Evolutionary conservation across 2,329 filamentous ascomycete species (phyloP).

Genomic region (Falciphora oryzae): DNA sequence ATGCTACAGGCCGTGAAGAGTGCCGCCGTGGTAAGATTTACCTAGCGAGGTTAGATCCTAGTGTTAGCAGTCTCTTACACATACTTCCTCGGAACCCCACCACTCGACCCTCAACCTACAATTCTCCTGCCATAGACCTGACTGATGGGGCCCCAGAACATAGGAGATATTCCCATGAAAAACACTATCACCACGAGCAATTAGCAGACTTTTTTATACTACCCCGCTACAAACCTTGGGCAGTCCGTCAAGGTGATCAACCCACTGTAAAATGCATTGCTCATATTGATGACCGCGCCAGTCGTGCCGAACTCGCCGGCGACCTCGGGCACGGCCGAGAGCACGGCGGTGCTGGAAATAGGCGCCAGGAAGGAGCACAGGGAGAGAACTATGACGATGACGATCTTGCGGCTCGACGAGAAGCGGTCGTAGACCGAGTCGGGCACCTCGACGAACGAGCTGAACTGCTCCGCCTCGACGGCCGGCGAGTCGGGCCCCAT

Average conservation of each 20-base stretch:
- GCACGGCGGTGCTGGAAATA: slow-evolving; percentile 58
- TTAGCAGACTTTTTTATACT: not conserved
- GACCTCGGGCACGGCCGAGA: slow-evolving; percentile 61
- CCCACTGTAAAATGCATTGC: slow-evolving; percentile 57
- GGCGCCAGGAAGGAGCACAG: slow-evolving; percentile 74
- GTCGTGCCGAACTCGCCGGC: slow-evolving; percentile 52
- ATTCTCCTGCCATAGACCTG: slow-evolving; percentile 48
- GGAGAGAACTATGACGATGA: slow-evolving; percentile 64
- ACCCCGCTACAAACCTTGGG: not conserved
- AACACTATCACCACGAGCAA: slow-evolving; percentile 34
- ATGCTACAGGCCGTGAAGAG: slow-evolving; percentile 60
- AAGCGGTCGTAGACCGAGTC: slow-evolving; percentile 62
- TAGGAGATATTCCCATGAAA: slow-evolving; percentile 62
- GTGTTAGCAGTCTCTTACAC: not conserved
- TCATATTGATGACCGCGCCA: slow-evolving; percentile 59
- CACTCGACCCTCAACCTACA: slow-evolving; percentile 26
- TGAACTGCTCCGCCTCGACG: slow-evolving; percentile 20
- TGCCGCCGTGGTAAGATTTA: slow-evolving; percentile 46
- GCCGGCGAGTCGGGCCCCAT: slow-evolving; percentile 21
- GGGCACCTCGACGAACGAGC: slow-evolving; percentile 31
- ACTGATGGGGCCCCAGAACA: slow-evolving; percentile 62
- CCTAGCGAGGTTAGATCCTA: slow-evolving; percentile 26
- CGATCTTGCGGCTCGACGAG: slow-evolving; percentile 52
- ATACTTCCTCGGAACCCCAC: too few species aligned
- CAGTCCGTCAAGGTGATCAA: not conserved